phyloP scores from a whole-genome alignment of 116 monocot species.

The Dioscorea cayenensis region DNA sequence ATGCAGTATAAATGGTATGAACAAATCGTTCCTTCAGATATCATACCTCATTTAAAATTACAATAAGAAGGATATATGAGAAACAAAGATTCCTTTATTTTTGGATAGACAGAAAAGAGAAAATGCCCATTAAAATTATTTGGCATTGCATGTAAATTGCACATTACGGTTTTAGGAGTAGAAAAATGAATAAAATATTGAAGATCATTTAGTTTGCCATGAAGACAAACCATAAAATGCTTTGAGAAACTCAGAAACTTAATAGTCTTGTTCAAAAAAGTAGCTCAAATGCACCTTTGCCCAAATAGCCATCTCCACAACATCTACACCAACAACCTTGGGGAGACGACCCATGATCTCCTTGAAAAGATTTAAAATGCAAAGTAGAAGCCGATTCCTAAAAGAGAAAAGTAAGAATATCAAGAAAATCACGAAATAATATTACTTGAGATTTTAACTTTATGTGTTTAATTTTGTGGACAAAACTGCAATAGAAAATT shows the following conservation, averaged over 20 bases:
- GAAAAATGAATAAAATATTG: not conserved
- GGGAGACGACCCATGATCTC: slow-evolving; percentile 81
- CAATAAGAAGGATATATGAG: no score
- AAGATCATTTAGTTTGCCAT: not conserved
- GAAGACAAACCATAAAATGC: not conserved
- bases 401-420: not conserved
- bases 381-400: slow-evolving; percentile 88
- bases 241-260: not conserved
- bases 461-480: not conserved
- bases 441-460: not conserved
- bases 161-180: not conserved
- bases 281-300: slow-evolving; percentile 60
- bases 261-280: not conserved
- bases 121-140: not conserved
- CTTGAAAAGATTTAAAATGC: slow-evolving; percentile 89
- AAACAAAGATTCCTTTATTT: not conserved
- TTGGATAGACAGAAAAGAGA: not conserved
- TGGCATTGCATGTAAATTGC: not conserved
- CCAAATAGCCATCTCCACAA: slow-evolving; percentile 99
- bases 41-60: no score
- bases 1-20: no score
- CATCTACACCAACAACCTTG: slow-evolving; percentile 91
- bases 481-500: not conserved
- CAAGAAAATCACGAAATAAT: not conserved
- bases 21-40: no score